Base-by-base conservation (phyloP, 1,284 basidiomycete genomes). In the Microbotryum saponariae region DNA sequence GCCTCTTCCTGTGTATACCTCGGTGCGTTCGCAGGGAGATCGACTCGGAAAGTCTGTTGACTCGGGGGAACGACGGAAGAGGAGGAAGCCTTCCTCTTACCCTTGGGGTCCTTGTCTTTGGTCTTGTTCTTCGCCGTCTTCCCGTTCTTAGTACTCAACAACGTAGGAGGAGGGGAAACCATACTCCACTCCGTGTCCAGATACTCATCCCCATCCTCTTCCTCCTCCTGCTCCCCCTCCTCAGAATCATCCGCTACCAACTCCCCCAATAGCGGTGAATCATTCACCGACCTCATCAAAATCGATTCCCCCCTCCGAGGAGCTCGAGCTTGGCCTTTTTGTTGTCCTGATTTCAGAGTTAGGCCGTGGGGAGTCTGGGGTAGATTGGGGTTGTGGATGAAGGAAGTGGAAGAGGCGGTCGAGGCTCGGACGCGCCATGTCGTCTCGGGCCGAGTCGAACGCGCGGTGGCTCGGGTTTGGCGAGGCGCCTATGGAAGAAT, bases 171-270 rank as follows among this genome's bases (percentile, higher is more conserved):
- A 2, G 55, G 58, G 8, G 47, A 54, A 3, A 64, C 64, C 51
- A 66, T 64, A 49, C 61, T 45, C 18, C 42, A 27, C 4, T 62
- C 61, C 50, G 66, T 57, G 18, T 42, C 37, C 25, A 68, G 0
- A 31, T 66, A 64, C 64, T 64, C 63, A 2, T 67, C 65, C 6
- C 53, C 58, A 2, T 20, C 52, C 21, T 53, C 65, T 10, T 57
- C 57, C 1, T 31, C 54, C 10, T 54, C 57, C 20, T 51, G 44
- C 44, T 44, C 54, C 7, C 31, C 46, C n/a, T 31, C 58, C 2
- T 44, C 27, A 12, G 31, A 33, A 16, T 63, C 61, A 31, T 37
- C 42, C 6, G 65, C 65, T 29, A 66, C 62, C 20, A 59, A 63
- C 29, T 66, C 59, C 3, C 65, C 65, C 37, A 42, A 42, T 4